A percentile compares a stretch with the other conserved stretches of the same genome.
phyloP scores from a whole-genome alignment of 805 yeast species.

The Barnettozyma californica region DNA sequence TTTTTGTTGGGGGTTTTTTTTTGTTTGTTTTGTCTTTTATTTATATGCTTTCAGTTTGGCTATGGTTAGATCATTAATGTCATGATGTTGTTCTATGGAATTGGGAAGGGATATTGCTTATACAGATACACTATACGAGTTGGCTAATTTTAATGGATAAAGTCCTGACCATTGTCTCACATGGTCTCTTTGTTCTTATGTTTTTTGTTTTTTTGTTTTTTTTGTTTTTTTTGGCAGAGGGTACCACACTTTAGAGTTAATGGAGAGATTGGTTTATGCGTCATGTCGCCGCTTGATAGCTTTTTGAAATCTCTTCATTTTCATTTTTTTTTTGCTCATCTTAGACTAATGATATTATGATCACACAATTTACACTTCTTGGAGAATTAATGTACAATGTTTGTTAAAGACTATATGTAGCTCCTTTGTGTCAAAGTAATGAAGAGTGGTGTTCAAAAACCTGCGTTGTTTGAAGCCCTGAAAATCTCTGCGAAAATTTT shows the following conservation, averaged over 20 bases:
- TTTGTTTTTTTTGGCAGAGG: neutral
- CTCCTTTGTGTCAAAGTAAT: neutral
- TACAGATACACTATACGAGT: neutral
- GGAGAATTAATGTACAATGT: neutral
- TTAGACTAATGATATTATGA: conserved; percentile 9
- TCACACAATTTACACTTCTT: neutral
- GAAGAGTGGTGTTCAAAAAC: too few species aligned
- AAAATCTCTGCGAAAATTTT: neutral
- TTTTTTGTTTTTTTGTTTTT: too few species aligned
- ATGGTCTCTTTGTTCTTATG: neutral
- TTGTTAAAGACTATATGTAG: neutral
- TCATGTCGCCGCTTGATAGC: neutral
- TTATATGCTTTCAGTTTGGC: neutral
- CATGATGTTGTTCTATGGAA: neutral
- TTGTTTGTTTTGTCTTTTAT: too few species aligned
- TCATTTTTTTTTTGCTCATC: neutral
- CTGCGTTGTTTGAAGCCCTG: neutral
- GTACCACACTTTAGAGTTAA: neutral
- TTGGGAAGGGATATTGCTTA: conserved; percentile 1
- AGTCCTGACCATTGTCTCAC: neutral
- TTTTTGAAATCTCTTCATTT: neutral
- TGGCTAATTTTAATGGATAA: neutral
- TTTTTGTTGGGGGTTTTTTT: neutral
- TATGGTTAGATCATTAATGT: neutral
- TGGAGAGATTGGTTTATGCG: neutral